Evolutionary conservation across 164 flowering plant genomes (phyloP), one percentile per base, ranked within the genome.

Genomic region (Cinnamomum chago): DNA sequence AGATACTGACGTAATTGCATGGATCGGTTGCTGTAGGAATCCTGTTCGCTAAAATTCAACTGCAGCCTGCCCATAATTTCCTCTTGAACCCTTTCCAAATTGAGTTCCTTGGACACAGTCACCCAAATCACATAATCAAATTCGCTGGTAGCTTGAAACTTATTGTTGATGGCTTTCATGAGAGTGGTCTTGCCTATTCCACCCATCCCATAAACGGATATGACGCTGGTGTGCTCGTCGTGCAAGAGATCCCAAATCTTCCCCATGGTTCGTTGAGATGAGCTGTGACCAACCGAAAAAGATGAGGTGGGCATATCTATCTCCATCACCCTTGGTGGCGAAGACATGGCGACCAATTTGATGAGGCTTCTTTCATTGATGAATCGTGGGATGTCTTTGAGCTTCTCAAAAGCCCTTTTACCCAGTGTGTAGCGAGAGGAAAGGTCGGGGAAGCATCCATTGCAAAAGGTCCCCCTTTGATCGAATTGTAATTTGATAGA

Each of bases 371-470:
- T 50, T 33, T 9, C 30, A 28, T 1, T 65, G 9, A 77, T 11
- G 2, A 35, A n/a, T 0, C 2, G 18, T 5, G 1, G 40, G 23
- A 75, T 71, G 1, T 0, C 71, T 5, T 17, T 25, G 0, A 81
- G 27, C 58, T n/a, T 72, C 66, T 65, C 1, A 1, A 20, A 30
- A 0, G 73, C 76, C 33, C 6, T 67, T 62, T 75, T 77, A 13
- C 80, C 83, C 0, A 79, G 13, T 47, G 51, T 77, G 69, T 81
- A 81, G 35, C 64, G 62, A 2, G 81, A 74, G 30, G 50, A 13
- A 62, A 55, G 75, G 60, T 76, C 76, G 67, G 80, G 35, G 52
- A 62, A 71, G 7, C 68, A 60, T 13, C 69, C 22, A 50, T 70
- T 27, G 5, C 71, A 3, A 12, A 50, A 7, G 35, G 73, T 71